phyloP scores from a whole-genome alignment of 176 grass and related monocot species.

The Oryza nivara region DNA sequence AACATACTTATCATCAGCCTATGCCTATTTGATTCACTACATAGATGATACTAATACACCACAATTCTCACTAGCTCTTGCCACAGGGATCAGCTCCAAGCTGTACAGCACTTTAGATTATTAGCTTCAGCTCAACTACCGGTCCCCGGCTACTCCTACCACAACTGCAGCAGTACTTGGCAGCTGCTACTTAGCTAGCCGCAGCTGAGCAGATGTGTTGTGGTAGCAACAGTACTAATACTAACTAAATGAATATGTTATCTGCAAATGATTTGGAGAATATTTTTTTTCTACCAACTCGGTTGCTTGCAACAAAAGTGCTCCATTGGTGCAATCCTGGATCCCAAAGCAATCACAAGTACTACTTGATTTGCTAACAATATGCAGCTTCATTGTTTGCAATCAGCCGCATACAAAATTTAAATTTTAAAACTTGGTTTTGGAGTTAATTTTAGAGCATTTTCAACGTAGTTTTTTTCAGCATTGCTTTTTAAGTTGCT shows the following conservation, averaged over 20 bases:
- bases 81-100: conserved; percentile 40
- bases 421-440: no score
- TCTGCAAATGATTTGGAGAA: conserved; percentile 40
- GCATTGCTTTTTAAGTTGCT: no score
- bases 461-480: no score
- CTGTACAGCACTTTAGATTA: conserved; percentile 52
- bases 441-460: no score
- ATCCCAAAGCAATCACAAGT: conserved; percentile 43
- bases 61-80: conserved; percentile 4
- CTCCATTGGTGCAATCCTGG: conserved; percentile 30
- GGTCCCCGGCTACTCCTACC: conserved; percentile 35
- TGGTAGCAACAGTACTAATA: neutral
- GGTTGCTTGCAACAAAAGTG: conserved; percentile 46
- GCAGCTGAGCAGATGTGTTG: conserved; percentile 32
- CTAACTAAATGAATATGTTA: conserved; percentile 5
- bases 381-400: neutral
- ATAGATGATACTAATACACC: neutral
- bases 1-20: neutral
- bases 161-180: conserved; percentile 14
- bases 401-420: no score
- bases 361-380: conserved; percentile 29
- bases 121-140: conserved; percentile 46
- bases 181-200: conserved; percentile 36
- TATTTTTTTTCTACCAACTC: conserved; percentile 38
- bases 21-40: conserved; percentile 6